A percentile compares a stretch with the other conserved stretches of the same genome.
These are phyloP conservation scores for Termitomyces sp. DNA, from an alignment of 768 basidiomycete genomes.

Conservation along the genomic window DNA sequence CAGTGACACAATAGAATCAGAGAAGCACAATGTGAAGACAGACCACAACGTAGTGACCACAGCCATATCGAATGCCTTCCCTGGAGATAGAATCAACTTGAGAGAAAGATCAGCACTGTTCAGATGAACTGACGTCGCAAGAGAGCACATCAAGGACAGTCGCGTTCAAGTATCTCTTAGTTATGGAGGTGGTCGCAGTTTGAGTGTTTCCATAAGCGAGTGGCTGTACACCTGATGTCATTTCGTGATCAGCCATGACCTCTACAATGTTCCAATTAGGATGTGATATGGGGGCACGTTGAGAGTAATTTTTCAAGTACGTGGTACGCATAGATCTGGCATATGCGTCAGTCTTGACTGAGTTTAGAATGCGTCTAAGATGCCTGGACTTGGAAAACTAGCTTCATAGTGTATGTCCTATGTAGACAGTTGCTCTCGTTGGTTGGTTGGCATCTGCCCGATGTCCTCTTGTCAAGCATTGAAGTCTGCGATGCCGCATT, in stretches of 20 bases:
- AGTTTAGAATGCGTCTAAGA: no score
- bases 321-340: no score
- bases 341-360: no score
- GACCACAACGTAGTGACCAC: slow-evolving; percentile 75
- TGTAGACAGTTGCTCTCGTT: no score
- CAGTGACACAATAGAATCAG: slow-evolving; percentile 2
- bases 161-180: neutral
- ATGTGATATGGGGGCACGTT: no score
- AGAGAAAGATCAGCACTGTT: slow-evolving; percentile 9
- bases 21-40: slow-evolving; percentile 17
- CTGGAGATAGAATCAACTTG: slow-evolving; percentile 33
- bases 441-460: no score
- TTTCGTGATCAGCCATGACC: neutral
- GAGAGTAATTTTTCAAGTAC: no score
- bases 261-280: no score
- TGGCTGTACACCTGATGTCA: slow-evolving; percentile 7
- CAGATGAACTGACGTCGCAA: slow-evolving; percentile 40
- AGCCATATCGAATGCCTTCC: slow-evolving; percentile 71
- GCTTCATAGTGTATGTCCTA: no score
- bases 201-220: neutral
- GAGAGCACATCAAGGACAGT: slow-evolving; percentile 41
- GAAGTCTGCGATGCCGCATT: no score
- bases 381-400: no score
- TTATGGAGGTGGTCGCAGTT: slow-evolving; percentile 4
- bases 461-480: no score